phyloP scores from a whole-genome alignment of 768 basidiomycete genomes.

The Lactifluus piperatus region DNA sequence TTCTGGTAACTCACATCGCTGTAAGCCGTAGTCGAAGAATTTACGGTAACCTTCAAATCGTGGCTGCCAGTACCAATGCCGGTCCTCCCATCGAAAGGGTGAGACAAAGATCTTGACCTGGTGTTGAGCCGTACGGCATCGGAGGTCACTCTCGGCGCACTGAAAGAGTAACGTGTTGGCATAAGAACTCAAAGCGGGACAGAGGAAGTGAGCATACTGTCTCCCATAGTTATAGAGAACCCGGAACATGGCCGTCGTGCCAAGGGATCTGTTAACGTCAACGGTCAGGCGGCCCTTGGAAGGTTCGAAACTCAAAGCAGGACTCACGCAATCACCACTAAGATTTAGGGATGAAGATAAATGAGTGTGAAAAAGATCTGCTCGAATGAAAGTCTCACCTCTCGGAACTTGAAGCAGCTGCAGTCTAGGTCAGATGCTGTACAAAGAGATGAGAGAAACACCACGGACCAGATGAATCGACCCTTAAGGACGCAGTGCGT shows the following conservation, averaged over 20 bases:
- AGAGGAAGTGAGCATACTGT: background rate
- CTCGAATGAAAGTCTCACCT: background rate
- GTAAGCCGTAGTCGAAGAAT: background rate
- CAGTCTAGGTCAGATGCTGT: background rate
- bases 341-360: background rate
- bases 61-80: background rate
- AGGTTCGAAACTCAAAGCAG: background rate
- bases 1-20: background rate
- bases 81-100: background rate
- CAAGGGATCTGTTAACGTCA: background rate
- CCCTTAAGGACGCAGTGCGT: background rate
- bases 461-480: conserved; percentile 6
- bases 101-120: background rate
- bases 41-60: background rate
- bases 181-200: background rate
- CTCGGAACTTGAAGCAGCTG: conserved; percentile 8
- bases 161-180: background rate
- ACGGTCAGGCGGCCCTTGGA: background rate
- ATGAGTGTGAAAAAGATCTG: background rate
- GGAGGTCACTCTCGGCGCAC: background rate
- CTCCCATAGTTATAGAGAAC: background rate
- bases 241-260: background rate
- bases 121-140: background rate
- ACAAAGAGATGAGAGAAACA: background rate
- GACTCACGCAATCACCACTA: conserved; percentile 13